These are phyloP conservation scores for Zalaria sp. DNA, from an alignment of 2,329 filamentous ascomycete species.

Conservation along the genomic window DNA sequence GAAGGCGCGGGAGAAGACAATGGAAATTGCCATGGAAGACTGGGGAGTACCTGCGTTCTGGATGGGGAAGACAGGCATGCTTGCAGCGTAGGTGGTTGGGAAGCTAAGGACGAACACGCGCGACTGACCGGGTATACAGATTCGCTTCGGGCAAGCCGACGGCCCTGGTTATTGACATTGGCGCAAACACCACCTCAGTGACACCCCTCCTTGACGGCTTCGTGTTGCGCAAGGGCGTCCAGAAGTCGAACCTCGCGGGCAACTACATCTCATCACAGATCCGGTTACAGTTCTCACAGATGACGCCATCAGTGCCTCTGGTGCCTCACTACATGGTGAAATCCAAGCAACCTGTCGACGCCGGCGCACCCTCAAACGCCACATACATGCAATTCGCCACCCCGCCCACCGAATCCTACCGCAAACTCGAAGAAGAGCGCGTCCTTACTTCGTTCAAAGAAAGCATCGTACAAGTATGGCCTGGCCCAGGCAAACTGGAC, in stretches of 20 bases:
- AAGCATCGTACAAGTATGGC: constrained; percentile 89
- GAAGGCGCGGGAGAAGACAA: constrained; percentile 83
- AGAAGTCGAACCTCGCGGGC: constrained; percentile 73
- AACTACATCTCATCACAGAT: constrained; percentile 85
- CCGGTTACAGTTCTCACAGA: constrained; percentile 59
- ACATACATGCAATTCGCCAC: constrained; percentile 56
- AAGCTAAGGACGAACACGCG: not conserved
- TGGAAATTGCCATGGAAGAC: constrained; percentile 93
- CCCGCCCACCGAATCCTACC: constrained; percentile 55
- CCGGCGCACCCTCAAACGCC: constrained; percentile 64
- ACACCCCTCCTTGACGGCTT: constrained; percentile 90
- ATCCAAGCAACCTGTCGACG: constrained; percentile 79
- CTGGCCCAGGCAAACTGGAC: constrained; percentile 55
- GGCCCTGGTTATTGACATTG: constrained; percentile 82
- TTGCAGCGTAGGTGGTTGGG: constrained; percentile 48
- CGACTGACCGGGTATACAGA: constrained; percentile 13
- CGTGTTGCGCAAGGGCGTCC: constrained; percentile 71
- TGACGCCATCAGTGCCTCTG: constrained; percentile 56
- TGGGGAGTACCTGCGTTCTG: constrained; percentile 95
- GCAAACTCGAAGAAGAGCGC: constrained; percentile 76
- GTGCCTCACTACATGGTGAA: constrained; percentile 79
- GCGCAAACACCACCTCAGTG: constrained; percentile 75
- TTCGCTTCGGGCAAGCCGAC: constrained; percentile 90
- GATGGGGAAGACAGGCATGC: constrained; percentile 74
- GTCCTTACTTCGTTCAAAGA: constrained; percentile 95